These are phyloP conservation scores for Candida methanosorbosa DNA, from an alignment of 805 yeast genomes.

Conservation along the genomic window DNA sequence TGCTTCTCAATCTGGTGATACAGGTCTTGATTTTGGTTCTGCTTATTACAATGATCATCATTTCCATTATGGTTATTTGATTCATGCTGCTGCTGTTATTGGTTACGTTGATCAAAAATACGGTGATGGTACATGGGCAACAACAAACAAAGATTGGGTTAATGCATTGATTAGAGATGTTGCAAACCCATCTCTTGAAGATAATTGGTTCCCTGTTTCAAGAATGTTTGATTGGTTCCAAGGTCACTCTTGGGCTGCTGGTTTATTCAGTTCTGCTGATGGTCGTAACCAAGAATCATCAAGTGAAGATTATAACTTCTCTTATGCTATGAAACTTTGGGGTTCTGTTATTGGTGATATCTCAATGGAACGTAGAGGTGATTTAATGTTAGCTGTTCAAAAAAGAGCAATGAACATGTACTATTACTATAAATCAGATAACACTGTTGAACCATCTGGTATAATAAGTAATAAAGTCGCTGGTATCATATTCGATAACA, in stretches of 20 bases:
- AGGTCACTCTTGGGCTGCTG: conserved; percentile 78
- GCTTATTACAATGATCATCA: conserved; percentile 50
- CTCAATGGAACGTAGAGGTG: conserved; percentile 44
- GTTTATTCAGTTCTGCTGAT: conserved; percentile 60
- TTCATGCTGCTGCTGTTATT: conserved; percentile 57
- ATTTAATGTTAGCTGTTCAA: conserved; percentile 54
- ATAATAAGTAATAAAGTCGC: conserved; percentile 58
- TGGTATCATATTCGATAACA: conserved; percentile 68
- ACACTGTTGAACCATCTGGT: conserved; percentile 45
- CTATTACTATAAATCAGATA: conserved; percentile 45
- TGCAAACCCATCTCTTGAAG: conserved; percentile 49
- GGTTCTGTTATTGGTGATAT: conserved; percentile 46
- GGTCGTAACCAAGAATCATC: conserved; percentile 72
- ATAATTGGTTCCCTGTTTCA: conserved; percentile 53
- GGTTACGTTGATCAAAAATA: conserved; percentile 42
- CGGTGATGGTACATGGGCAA: conserved; percentile 47
- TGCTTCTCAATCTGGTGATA: conserved; percentile 34
- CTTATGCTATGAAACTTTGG: conserved; percentile 61
- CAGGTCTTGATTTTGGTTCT: conserved; percentile 40
- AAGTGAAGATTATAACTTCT: conserved; percentile 67
- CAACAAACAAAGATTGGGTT: conserved; percentile 41
- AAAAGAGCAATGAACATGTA: conserved; percentile 45
- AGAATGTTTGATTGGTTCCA: conserved; percentile 68
- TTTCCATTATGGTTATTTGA: conserved; percentile 47
- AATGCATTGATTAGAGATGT: conserved; percentile 56